Base-by-base conservation (phyloP, 345 rosid species). In the Hibiscus tridactylites region DNA sequence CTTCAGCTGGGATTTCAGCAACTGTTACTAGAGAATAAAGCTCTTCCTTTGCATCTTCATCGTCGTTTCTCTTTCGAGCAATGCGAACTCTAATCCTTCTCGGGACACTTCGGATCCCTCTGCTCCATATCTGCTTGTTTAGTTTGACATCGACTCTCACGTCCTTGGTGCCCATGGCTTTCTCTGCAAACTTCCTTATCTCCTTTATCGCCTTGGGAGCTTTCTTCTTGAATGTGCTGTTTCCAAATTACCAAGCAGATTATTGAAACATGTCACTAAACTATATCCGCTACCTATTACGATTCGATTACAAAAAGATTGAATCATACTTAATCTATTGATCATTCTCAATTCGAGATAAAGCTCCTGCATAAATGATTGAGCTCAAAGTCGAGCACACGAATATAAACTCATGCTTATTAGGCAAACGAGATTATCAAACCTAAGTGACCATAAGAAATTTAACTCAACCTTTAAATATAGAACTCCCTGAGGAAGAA, bases 201-300 rank as follows among this genome's bases (percentile, higher is more conserved):
- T 87, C 91, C 82, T 87, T 85, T 15, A 87, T 87, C 6, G 91
- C 91, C 26, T 81, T 87, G 12, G 91, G 91, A 16, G 89, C 89
- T 62, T 82, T 87, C 88, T 85, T 87, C 84, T 87, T 87, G 74
- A 87, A 87, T 13, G 91, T 87, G 73, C 86, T 85, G 75, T 74
- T 78, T 63, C 44, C 26, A 68, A 68, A 68, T 68, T 7, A 29
- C 15, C 44, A 68, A 16, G 24, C 6, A 16, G 29, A 67, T 7
- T 6, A 21, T 68, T 50, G 24, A 17, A 39, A 17, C 9, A 9
- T 9, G 9, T 4, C n/a, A n/a, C n/a, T n/a, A n/a, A n/a, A n/a
- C n/a, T n/a, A n/a, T n/a, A n/a, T n/a, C n/a, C n/a, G n/a, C 44
- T 39, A 39, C 10, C 44, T 7, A 39, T 10, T 6, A 6, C 9